phyloP scores from a whole-genome alignment of 2,329 filamentous ascomycete genomes.

The Delphinella strobiligena region DNA sequence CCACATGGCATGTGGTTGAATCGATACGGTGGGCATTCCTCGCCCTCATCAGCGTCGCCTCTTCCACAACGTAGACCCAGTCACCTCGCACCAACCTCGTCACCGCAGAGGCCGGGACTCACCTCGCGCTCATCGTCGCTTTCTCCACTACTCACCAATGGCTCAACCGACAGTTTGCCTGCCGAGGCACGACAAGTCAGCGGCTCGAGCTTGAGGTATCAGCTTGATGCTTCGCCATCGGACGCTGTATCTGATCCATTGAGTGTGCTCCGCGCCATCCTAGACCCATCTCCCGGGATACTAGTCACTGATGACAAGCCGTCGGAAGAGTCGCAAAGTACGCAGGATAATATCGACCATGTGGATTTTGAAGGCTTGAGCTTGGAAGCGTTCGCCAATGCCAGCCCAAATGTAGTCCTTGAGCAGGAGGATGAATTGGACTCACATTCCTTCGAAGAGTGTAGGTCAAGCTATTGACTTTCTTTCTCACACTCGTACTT shows the following conservation, averaged over 20 bases:
- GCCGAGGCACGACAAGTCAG: conserved; percentile 52
- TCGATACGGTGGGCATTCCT: conserved; percentile 63
- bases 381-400: conserved; percentile 55
- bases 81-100: conserved; percentile 55
- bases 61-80: conserved; percentile 55
- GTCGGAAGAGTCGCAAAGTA: not conserved
- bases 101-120: conserved; percentile 55
- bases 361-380: conserved; percentile 64
- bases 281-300: conserved; percentile 26
- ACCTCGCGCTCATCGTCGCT: conserved; percentile 65
- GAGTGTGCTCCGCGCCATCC: conserved; percentile 52
- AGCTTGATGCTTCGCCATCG: conserved; percentile 35
- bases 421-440: conserved; percentile 34
- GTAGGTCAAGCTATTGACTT: conserved; percentile 5
- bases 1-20: conserved; percentile 68
- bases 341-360: not conserved
- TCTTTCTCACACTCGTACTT: conserved; percentile 2
- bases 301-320: not conserved
- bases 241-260: conserved; percentile 55
- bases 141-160: conserved; percentile 53
- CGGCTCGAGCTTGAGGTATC: conserved; percentile 55
- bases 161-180: conserved; percentile 65
- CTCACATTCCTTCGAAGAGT: conserved; percentile 47
- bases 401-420: conserved; percentile 14
- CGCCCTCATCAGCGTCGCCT: conserved; percentile 52